Conservation (phyloP, 257 asterid species). For the Linderniella brevidens region DNA sequence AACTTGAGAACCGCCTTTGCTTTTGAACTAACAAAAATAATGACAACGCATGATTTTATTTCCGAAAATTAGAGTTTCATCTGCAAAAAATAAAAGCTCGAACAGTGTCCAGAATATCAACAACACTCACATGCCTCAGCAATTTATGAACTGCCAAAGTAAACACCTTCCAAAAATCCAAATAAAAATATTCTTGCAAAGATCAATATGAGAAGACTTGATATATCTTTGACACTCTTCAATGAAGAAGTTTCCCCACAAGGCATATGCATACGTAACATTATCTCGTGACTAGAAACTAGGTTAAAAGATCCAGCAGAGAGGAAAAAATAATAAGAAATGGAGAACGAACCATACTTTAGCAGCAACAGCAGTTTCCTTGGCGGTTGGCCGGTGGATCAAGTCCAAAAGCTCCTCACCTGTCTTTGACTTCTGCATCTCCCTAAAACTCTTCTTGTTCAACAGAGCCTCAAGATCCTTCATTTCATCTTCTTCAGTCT, state of each 20-base stretch:
- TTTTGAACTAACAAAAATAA: slow-evolving; percentile 54
- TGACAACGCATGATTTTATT: slow-evolving; percentile 1
- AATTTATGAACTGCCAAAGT: too few species aligned
- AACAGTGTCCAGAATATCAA: too few species aligned
- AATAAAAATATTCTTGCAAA: too few species aligned
- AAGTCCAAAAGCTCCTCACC: slow-evolving; percentile 97
- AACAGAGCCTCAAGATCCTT: slow-evolving; percentile 83
- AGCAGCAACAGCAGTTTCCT: slow-evolving; percentile 80
- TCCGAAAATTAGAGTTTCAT: slow-evolving; percentile 8
- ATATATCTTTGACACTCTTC: too few species aligned
- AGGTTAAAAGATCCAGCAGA: not conserved
- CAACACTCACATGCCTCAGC: too few species aligned
- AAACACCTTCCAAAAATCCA: too few species aligned
- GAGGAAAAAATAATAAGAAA: not conserved
- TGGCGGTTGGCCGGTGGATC: slow-evolving; percentile 90
- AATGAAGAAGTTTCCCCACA: too few species aligned
- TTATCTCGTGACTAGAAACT: not conserved
- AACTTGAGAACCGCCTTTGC: slow-evolving; percentile 96
- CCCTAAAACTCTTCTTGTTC: slow-evolving; percentile 78
- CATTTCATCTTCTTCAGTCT: slow-evolving; percentile 87
- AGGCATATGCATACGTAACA: too few species aligned
- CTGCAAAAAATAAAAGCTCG: slow-evolving; percentile 3
- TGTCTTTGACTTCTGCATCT: slow-evolving; percentile 79
- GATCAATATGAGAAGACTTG: too few species aligned
- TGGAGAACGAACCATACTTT: slow-evolving; percentile 29